Conservation (phyloP, 116 monocot species). For the Papilionanthe hybrid region DNA sequence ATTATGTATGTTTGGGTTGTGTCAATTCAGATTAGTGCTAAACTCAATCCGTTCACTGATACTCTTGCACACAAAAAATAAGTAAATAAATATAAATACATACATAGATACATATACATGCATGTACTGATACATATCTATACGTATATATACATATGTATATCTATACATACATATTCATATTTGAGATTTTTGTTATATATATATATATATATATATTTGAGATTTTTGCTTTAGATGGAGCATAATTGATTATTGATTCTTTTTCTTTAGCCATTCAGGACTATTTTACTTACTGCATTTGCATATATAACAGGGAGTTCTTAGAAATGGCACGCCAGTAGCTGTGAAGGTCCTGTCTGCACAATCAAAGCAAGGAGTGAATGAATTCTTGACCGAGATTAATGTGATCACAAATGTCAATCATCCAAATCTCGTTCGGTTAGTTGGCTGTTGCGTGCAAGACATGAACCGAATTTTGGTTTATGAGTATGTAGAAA, state of each 20-base stretch:
- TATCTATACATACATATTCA: too few relatives aligned
- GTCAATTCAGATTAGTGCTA: too few relatives aligned
- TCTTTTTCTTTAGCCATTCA: background rate
- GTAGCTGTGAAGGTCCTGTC: slow-evolving; percentile 58
- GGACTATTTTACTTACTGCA: background rate
- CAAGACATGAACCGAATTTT: slow-evolving; percentile 39
- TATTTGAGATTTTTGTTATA: too few relatives aligned
- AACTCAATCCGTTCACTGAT: too few relatives aligned
- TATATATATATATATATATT: background rate
- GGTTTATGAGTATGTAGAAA: slow-evolving; percentile 50
- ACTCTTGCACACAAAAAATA: too few relatives aligned
- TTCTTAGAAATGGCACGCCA: slow-evolving; percentile 28
- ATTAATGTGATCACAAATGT: slow-evolving; percentile 56
- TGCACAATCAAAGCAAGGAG: slow-evolving; percentile 50
- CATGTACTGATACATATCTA: too few relatives aligned
- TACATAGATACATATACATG: too few relatives aligned
- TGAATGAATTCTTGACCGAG: slow-evolving; percentile 54
- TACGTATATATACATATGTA: too few relatives aligned
- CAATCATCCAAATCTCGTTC: slow-evolving; percentile 58
- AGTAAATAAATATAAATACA: too few relatives aligned
- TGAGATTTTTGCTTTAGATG: too few relatives aligned
- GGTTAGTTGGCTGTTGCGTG: slow-evolving; percentile 50
- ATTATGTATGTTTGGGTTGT: too few relatives aligned
- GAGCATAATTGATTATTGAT: background rate
- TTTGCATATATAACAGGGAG: slow-evolving; percentile 30